phyloP scores from a whole-genome alignment of 2,329 filamentous ascomycete species.

The Aspergillus pseudotamarii region DNA sequence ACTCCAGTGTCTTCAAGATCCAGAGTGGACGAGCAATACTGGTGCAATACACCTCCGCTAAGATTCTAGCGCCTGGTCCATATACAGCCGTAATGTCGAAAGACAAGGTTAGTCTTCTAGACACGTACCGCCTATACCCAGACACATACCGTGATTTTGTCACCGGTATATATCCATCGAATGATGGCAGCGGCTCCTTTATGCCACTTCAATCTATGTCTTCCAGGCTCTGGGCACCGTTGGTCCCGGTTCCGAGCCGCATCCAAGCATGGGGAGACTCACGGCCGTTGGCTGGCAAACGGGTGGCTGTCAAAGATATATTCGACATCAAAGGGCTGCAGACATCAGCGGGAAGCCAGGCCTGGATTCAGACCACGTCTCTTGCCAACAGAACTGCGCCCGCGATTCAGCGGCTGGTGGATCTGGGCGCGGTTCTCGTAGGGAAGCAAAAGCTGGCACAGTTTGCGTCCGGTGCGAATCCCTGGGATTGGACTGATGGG shows the following conservation, averaged over 20 bases:
- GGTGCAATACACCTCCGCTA: background rate
- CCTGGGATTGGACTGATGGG: slow-evolving; percentile 26
- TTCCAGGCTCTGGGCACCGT: slow-evolving; percentile 4
- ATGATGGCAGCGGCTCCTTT: slow-evolving; percentile 12
- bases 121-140: slow-evolving; percentile 16
- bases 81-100: slow-evolving; percentile 11
- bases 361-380: slow-evolving; percentile 29
- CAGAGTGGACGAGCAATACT: background rate
- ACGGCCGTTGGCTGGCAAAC: slow-evolving; percentile 36
- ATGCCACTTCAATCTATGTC: background rate
- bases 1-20: background rate
- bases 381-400: slow-evolving; percentile 33
- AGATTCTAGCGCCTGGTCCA: slow-evolving; percentile 8
- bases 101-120: background rate
- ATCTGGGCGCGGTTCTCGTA: slow-evolving; percentile 37
- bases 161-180: slow-evolving; percentile 10
- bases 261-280: slow-evolving; percentile 30
- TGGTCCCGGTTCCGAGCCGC: slow-evolving; percentile 17
- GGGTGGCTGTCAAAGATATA: slow-evolving; percentile 42
- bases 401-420: slow-evolving; percentile 36
- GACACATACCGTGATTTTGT: slow-evolving; percentile 17
- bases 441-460: slow-evolving; percentile 41
- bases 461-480: slow-evolving; percentile 35
- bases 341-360: slow-evolving; percentile 36
- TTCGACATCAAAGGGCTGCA: slow-evolving; percentile 40